phyloP scores from a whole-genome alignment of 139 green algal genomes.

The Coccomyxa sp. region DNA sequence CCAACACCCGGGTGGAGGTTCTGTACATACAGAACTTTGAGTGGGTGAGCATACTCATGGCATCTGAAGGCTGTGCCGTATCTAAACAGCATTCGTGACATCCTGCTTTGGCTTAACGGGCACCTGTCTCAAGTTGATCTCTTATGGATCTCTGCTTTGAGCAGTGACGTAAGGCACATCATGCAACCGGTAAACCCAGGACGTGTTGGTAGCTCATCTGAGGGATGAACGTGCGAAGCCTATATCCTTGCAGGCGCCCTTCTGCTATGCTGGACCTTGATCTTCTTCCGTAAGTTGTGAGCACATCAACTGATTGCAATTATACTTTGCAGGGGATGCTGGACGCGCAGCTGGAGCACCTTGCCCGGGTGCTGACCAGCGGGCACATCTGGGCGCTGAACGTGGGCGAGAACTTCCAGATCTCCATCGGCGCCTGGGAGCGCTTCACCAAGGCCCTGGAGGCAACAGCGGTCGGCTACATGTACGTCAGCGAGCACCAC shows the following conservation, averaged over 20 bases:
- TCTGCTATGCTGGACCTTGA: too few species aligned
- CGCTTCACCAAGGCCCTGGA: conserved; percentile 27
- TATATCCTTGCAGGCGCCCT: too few species aligned
- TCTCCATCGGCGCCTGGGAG: conserved; percentile 32
- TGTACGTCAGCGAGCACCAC: conserved; percentile 65
- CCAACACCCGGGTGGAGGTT: conserved; percentile 52
- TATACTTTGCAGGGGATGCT: conserved; percentile 52
- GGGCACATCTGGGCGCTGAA: conserved; percentile 61
- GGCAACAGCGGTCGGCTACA: conserved; percentile 43
- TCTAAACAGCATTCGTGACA: neutral
- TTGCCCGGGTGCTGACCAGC: conserved; percentile 31
- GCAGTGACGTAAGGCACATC: too few species aligned
- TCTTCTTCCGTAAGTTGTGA: too few species aligned
- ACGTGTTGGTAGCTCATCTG: too few species aligned
- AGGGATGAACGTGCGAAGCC: too few species aligned
- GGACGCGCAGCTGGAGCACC: conserved; percentile 48
- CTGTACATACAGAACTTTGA: conserved; percentile 75
- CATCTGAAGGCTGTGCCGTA: neutral
- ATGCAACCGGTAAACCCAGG: too few species aligned
- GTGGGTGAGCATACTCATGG: conserved; percentile 10
- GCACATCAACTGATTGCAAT: too few species aligned
- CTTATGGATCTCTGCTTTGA: too few species aligned
- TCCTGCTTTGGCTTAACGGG: too few species aligned
- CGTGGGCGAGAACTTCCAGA: conserved; percentile 57
- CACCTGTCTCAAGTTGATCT: too few species aligned